A percentile compares a stretch with the other conserved stretches of the same genome.
Evolutionary conservation across 2,329 filamentous ascomycete genomes (phyloP).

Genomic region (Sordariomycetes sp.): DNA sequence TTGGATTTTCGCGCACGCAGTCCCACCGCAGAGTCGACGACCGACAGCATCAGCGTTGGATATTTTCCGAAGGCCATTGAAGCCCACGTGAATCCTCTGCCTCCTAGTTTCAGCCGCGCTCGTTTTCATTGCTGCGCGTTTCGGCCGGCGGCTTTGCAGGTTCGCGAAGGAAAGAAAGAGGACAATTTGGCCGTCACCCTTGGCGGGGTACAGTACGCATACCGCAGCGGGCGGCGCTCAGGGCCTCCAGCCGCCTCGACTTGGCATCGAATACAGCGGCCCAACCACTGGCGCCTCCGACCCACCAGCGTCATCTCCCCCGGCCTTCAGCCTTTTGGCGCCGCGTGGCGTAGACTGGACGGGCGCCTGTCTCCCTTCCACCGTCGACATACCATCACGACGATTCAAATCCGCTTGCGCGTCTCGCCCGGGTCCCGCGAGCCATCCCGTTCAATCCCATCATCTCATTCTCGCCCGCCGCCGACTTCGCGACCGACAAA

Average conservation of each 20-base stretch:
- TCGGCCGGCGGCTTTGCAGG: too few species aligned
- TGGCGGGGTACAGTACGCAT: neutral
- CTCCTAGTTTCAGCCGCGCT: too few species aligned
- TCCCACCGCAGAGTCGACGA: neutral
- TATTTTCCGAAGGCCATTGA: too few species aligned
- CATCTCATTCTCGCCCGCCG: conserved; percentile 6
- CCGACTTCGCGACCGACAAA: neutral
- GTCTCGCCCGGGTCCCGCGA: neutral
- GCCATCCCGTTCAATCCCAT: conserved; percentile 1
- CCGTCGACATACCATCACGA: neutral
- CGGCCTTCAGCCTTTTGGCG: neutral
- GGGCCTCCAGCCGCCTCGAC: neutral
- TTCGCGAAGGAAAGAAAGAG: neutral
- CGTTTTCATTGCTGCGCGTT: too few species aligned
- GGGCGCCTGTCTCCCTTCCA: neutral
- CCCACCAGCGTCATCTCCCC: neutral
- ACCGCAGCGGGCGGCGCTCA: neutral
- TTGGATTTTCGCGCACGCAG: neutral
- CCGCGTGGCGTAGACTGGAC: neutral
- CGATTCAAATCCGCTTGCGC: neutral
- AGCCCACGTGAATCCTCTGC: too few species aligned
- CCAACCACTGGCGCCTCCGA: neutral
- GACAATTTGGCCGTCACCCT: neutral
- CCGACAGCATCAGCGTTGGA: too few species aligned
- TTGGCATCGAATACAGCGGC: neutral